Evolutionary conservation across 1,284 basidiomycete species (phyloP), one percentile per base, ranked within the genome.

Genomic region (Marasmius fiardii): DNA sequence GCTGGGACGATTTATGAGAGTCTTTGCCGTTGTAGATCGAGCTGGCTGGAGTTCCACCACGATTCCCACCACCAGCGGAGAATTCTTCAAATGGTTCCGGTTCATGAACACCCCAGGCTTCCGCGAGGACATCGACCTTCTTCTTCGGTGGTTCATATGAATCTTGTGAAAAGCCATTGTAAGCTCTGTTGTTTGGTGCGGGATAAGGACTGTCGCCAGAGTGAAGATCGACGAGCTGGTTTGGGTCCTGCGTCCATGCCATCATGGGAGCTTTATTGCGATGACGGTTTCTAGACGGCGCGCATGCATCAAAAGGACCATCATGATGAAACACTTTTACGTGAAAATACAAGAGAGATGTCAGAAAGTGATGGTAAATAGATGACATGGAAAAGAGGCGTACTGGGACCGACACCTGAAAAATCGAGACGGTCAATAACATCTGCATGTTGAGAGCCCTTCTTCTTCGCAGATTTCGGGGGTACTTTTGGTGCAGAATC

Each of bases 281-380:
- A 64, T 90, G 84, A 48, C 85, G 83, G 72, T 93, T 93, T 64
- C 91, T 86, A 55, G 90, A 91, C 1, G 91, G 91, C 0, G 90
- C 90, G 66, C 90, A 92, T 26, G 91, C 91, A 67, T 93, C 90
- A 67, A 93, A 93, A 6, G 90, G 90, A 23, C 91, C 90, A 65
- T 93, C 91, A 64, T 93, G 91, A 66, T 93, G 90, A 72, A 92
- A 90, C 82, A 90, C 90, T 92, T n/a, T n/a, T n/a, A n/a, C n/a
- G n/a, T n/a, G 61, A 35, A 43, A 33, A 31, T 47, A 50, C 28
- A 43, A 43, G 20, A 39, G 51, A 63, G 62, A 53, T 62, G 56
- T 52, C 58, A 54, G 55, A 56, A 51, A 51, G 56, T 55, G 55
- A 52, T 48, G 52, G 54, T 31, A 34, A 59, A 57, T 53, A 58